Percentiles rank a stretch among this genome's conserved stretches.
Conservation (phyloP, 805 yeast genomes). For the Saccharomycopsis babjevae region DNA sequence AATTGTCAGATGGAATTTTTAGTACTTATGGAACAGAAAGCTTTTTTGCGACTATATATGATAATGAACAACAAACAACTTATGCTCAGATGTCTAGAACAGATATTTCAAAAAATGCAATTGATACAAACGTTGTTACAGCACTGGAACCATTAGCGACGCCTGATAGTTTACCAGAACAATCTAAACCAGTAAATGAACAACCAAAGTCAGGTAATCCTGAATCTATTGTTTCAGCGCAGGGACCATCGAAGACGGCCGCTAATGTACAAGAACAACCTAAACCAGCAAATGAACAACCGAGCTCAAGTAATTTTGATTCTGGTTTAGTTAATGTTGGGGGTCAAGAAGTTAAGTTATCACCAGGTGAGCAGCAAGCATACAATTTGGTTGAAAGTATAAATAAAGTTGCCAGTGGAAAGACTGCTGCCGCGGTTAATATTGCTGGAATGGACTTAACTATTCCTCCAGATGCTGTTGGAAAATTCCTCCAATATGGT, state of each 20-base stretch:
- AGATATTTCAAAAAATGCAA: not conserved
- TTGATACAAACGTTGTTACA: not conserved
- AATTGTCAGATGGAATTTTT: not conserved
- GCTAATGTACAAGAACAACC: not conserved
- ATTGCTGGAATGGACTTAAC: not conserved
- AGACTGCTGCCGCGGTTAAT: not conserved
- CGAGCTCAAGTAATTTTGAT: not conserved
- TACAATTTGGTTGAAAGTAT: not conserved
- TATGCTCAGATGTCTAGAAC: not conserved
- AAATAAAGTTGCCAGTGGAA: not conserved
- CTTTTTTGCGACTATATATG: not conserved
- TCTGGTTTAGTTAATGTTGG: not conserved
- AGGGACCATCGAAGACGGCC: too few relatives aligned
- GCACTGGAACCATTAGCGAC: not conserved
- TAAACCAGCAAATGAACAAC: not conserved
- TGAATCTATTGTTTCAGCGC: too few relatives aligned
- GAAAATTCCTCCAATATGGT: slow-evolving; percentile 10
- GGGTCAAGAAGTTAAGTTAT: not conserved
- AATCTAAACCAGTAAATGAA: not conserved
- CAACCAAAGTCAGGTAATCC: not conserved
- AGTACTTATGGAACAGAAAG: not conserved
- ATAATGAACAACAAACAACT: not conserved
- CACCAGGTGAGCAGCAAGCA: not conserved
- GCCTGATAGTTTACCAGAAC: too few relatives aligned
- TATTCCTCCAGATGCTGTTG: slow-evolving; percentile 2